Conservation (phyloP, 371 early-diverging fungal species). For the Sporodiniella umbellata region DNA sequence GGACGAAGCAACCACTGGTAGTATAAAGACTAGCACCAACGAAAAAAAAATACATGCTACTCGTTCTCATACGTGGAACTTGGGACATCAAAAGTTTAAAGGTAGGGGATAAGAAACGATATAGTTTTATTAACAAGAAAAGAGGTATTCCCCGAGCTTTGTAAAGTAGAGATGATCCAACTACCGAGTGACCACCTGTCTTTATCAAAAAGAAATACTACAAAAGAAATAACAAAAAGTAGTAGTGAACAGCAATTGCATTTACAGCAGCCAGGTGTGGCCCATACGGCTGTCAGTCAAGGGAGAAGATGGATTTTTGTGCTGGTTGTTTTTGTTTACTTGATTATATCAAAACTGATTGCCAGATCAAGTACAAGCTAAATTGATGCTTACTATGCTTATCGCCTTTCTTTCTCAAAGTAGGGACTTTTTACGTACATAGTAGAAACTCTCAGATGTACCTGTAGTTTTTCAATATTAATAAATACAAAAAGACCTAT, state of each 20-base stretch:
- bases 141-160: slow-evolving; percentile 80
- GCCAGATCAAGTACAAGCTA: slow-evolving; percentile 27
- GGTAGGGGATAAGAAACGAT: slow-evolving; percentile 36
- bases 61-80: slow-evolving; percentile 79
- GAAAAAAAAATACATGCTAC: slow-evolving; percentile 79
- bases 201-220: neutral
- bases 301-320: slow-evolving; percentile 58
- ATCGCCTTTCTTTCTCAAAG: too few species aligned
- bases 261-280: slow-evolving; percentile 16
- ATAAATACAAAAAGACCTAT: too few species aligned
- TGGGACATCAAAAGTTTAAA: slow-evolving; percentile 70
- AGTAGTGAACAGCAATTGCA: slow-evolving; percentile 1
- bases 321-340: slow-evolving; percentile 52
- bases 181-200: slow-evolving; percentile 5
- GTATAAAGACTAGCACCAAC: slow-evolving; percentile 71
- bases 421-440: too few species aligned
- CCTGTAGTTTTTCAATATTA: too few species aligned
- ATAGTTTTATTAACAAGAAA: slow-evolving; percentile 1
- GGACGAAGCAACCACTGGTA: slow-evolving; percentile 91
- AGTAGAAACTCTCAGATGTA: too few species aligned
- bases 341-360: slow-evolving; percentile 41
- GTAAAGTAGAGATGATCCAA: slow-evolving; percentile 35
- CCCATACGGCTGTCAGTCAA: slow-evolving; percentile 37
- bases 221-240: slow-evolving; percentile 1
- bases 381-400: too few species aligned